phyloP scores from a whole-genome alignment of 1,284 basidiomycete species.

The Apiotrichum porosum region DNA sequence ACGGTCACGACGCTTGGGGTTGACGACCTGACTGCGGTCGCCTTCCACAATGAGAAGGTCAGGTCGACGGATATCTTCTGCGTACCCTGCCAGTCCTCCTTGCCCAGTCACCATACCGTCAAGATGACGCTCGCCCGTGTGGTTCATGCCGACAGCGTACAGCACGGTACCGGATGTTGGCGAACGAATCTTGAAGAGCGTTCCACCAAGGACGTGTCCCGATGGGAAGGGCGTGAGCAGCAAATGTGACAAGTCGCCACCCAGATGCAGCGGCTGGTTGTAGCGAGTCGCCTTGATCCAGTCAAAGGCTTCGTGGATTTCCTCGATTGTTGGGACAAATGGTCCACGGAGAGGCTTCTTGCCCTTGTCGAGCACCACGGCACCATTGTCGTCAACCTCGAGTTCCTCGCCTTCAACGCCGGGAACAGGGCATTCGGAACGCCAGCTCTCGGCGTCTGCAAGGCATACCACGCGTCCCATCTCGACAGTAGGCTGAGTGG shows the following conservation, averaged over 20 bases:
- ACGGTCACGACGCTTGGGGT: conserved; percentile 82
- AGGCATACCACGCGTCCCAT: conserved; percentile 87
- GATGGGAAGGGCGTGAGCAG: conserved; percentile 95
- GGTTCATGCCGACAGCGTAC: conserved; percentile 94
- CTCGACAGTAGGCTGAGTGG: conserved; percentile 90
- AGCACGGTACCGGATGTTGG: conserved; percentile 93
- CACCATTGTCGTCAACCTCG: conserved; percentile 6
- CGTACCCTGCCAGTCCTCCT: conserved; percentile 52
- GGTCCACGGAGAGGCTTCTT: conserved; percentile 40
- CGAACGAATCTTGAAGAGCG: conserved; percentile 97
- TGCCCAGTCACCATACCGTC: conserved; percentile 73
- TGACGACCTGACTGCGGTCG: conserved; percentile 72
- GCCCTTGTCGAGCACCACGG: conserved; percentile 18
- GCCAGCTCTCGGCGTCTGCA: conserved; percentile 73
- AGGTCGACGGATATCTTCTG: conserved; percentile 76
- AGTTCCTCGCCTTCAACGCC: conserved; percentile 15
- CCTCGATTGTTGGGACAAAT: conserved; percentile 60
- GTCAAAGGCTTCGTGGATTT: conserved; percentile 94
- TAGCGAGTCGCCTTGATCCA: conserved; percentile 87
- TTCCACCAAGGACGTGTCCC: conserved; percentile 92
- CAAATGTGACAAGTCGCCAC: conserved; percentile 64
- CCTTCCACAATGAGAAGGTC: conserved; percentile 93
- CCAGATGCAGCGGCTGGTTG: conserved; percentile 90
- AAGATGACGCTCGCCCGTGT: conserved; percentile 91
- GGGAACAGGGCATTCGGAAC: conserved; percentile 65